These are phyloP conservation scores for Diaporthe eres DNA, from an alignment of 2,329 filamentous ascomycete species.

Conservation along the genomic window DNA sequence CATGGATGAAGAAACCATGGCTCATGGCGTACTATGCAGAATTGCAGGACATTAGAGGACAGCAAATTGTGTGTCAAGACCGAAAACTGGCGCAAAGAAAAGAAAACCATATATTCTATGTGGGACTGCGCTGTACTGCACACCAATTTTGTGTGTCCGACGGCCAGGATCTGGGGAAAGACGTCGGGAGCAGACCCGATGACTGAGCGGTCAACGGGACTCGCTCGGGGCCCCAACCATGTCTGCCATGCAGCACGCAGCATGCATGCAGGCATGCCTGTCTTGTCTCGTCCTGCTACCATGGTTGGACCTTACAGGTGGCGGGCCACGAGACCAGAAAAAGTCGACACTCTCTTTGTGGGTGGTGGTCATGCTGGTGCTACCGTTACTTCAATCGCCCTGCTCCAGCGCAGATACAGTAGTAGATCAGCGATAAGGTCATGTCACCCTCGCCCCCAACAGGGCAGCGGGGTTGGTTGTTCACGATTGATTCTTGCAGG, in stretches of 20 bases:
- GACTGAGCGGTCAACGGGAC: constrained; percentile 18
- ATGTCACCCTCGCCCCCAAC: background rate
- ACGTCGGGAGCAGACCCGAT: constrained; percentile 16
- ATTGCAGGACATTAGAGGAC: background rate
- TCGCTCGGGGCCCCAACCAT: constrained; percentile 12
- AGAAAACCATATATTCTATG: background rate
- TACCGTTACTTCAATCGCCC: constrained; percentile 23
- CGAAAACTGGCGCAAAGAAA: background rate
- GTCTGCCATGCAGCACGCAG: constrained; percentile 21
- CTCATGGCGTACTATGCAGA: background rate
- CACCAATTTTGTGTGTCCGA: background rate
- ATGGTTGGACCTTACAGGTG: constrained; percentile 28
- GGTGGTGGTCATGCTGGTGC: background rate
- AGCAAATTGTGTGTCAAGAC: background rate
- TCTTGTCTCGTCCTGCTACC: constrained; percentile 15
- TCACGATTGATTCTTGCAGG: background rate
- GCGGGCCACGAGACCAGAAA: constrained; percentile 15
- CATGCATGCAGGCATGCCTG: constrained; percentile 9
- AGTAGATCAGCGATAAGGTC: constrained; percentile 29
- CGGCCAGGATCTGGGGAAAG: background rate
- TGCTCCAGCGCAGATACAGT: constrained; percentile 23
- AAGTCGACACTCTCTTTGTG: background rate
- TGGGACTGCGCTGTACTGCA: background rate
- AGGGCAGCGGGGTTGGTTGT: background rate
- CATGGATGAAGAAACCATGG: background rate